Percentiles rank a stretch among this genome's conserved stretches.
phyloP scores from a whole-genome alignment of 1,284 basidiomycete genomes.

The Sanghuangporus baumii region DNA sequence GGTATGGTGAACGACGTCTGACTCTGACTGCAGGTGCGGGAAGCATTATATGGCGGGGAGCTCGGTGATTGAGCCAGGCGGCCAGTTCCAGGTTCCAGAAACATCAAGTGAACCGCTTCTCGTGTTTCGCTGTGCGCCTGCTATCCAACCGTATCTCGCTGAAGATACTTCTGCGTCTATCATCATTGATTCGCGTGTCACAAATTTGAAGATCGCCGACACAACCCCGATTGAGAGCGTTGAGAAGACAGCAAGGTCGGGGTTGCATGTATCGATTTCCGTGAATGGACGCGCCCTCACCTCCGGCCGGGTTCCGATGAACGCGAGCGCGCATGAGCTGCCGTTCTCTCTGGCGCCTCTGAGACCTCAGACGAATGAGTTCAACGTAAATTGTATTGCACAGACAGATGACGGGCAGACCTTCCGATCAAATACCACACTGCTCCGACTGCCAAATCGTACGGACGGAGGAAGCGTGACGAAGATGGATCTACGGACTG shows the following conservation, averaged over 20 bases:
- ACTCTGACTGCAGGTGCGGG: constrained; percentile 46
- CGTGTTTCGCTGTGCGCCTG: constrained; percentile 62
- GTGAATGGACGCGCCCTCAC: constrained; percentile 37
- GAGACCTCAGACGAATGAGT: constrained; percentile 39
- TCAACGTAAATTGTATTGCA: constrained; percentile 49
- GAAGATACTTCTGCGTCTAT: constrained; percentile 40
- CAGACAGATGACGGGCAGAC: constrained; percentile 29
- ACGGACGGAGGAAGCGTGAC: constrained; percentile 32
- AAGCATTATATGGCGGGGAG: constrained; percentile 56
- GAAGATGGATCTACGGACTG: constrained; percentile 60
- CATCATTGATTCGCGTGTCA: constrained; percentile 55
- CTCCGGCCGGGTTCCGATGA: constrained; percentile 43
- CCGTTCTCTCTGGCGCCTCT: constrained; percentile 44
- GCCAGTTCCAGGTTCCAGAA: constrained; percentile 50
- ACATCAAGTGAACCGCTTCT: constrained; percentile 48
- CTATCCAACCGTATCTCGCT: constrained; percentile 61
- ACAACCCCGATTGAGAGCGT: constrained; percentile 41
- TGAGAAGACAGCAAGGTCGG: constrained; percentile 18
- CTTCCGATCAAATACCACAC: constrained; percentile 39
- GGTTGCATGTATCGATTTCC: constrained; percentile 36
- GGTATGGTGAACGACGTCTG: not conserved
- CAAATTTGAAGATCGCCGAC: constrained; percentile 41
- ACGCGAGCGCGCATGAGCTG: constrained; percentile 44
- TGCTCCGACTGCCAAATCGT: constrained; percentile 58
- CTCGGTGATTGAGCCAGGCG: constrained; percentile 50